These are phyloP conservation scores for Coelastrella sp. DNA, from an alignment of 139 green algal genomes.

Conservation along the genomic window DNA sequence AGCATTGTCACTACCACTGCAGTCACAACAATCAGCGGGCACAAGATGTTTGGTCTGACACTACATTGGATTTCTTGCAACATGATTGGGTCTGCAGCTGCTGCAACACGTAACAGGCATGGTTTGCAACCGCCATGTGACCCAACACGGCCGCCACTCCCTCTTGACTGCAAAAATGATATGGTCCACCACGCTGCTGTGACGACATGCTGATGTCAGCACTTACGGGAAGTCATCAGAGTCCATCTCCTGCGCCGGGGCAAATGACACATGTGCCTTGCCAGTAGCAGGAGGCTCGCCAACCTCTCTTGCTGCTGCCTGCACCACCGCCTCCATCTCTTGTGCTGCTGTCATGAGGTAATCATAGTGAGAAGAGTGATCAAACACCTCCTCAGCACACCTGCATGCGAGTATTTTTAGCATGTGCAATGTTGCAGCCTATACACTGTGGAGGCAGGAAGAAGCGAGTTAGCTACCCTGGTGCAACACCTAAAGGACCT, in stretches of 20 bases:
- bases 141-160: no score
- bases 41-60: no score
- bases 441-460: not conserved
- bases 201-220: no score
- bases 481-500: no score
- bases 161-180: no score
- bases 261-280: not conserved
- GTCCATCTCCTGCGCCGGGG: not conserved
- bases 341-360: constrained; percentile 43
- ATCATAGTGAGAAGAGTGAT: constrained; percentile 67
- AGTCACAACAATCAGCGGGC: not conserved
- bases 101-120: no score
- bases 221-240: not conserved
- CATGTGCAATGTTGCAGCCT: not conserved
- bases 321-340: constrained; percentile 1
- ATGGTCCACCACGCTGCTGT: no score
- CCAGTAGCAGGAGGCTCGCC: not conserved
- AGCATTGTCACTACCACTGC: not conserved
- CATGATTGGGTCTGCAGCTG: no score
- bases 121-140: no score
- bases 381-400: constrained; percentile 63
- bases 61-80: no score
- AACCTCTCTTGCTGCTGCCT: not conserved
- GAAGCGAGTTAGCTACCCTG: not conserved
- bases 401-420: not conserved